Percentiles rank a stretch among this genome's conserved stretches.
Conservation (phyloP, 352 stramenopile genomes). For the Phytopythium kandeliae region DNA sequence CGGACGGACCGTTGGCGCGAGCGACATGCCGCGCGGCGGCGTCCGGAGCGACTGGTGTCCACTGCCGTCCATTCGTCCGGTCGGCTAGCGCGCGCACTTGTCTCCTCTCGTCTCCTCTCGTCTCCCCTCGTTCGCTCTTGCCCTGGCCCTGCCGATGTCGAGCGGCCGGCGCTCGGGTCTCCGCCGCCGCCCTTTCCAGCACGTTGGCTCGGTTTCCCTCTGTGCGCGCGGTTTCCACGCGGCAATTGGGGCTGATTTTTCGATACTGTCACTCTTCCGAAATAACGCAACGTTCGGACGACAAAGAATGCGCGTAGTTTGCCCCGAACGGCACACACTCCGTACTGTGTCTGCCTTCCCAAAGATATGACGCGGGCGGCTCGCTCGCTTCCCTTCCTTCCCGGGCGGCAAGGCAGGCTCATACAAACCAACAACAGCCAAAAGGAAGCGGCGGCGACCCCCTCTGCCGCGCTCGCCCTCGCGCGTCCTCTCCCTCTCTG, state of each 20-base stretch:
- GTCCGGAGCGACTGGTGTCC: background rate
- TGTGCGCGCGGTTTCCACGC: too few relatives aligned
- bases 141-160: background rate
- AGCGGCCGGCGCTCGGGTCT: background rate
- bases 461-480: background rate
- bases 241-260: too few relatives aligned
- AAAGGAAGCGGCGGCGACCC: too few relatives aligned
- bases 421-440: too few relatives aligned
- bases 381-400: too few relatives aligned
- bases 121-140: background rate
- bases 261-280: too few relatives aligned
- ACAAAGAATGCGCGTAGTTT: too few relatives aligned
- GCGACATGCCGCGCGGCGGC: constrained; percentile 21
- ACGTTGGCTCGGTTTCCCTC: constrained; percentile 1
- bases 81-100: background rate
- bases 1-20: background rate
- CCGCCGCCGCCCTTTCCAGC: background rate
- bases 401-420: too few relatives aligned
- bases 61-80: constrained; percentile 18
- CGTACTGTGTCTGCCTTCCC: too few relatives aligned
- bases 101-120: background rate
- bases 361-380: too few relatives aligned
- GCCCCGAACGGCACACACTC: too few relatives aligned
- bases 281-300: too few relatives aligned
- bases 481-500: background rate